A percentile compares a stretch with the other conserved stretches of the same genome.
Evolutionary conservation across 2,329 filamentous ascomycete species (phyloP).

Genomic region (Cryphonectria parasitica): DNA sequence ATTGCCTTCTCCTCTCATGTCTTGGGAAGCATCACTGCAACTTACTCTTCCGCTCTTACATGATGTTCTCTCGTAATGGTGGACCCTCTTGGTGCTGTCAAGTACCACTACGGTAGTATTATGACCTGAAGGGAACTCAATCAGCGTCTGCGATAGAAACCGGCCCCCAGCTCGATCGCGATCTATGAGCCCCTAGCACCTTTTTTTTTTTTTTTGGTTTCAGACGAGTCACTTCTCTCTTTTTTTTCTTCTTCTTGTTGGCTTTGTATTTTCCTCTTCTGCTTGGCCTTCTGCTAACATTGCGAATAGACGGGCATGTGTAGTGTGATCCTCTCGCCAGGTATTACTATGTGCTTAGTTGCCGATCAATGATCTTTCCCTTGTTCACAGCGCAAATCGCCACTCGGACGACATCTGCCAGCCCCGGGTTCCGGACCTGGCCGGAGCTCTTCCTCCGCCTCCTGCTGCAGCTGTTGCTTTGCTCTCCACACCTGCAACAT

Average conservation of each 20-base stretch:
- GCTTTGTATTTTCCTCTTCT: background rate
- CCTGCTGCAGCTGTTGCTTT: background rate
- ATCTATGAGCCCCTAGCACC: background rate
- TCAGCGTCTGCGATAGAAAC: background rate
- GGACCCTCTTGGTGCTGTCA: background rate
- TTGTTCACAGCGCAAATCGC: conserved; percentile 20
- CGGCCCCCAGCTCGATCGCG: background rate
- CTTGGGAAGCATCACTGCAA: background rate
- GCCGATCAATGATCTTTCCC: background rate
- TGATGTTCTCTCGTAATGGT: background rate
- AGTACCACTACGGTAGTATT: background rate
- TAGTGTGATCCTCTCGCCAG: background rate
- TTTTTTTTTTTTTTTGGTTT: too few species aligned
- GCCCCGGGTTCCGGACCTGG: background rate
- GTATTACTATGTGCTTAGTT: background rate
- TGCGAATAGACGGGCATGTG: background rate
- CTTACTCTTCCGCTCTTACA: background rate
- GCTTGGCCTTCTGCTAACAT: background rate
- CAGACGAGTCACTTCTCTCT: too few species aligned
- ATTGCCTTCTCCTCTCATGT: background rate
- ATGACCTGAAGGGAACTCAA: background rate
- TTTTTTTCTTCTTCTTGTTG: background rate
- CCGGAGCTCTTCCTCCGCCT: background rate
- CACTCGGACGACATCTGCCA: conserved; percentile 25
- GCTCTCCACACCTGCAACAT: background rate